phyloP scores from a whole-genome alignment of 2,329 filamentous ascomycete genomes.

The Cladosporium sphaerospermum region DNA sequence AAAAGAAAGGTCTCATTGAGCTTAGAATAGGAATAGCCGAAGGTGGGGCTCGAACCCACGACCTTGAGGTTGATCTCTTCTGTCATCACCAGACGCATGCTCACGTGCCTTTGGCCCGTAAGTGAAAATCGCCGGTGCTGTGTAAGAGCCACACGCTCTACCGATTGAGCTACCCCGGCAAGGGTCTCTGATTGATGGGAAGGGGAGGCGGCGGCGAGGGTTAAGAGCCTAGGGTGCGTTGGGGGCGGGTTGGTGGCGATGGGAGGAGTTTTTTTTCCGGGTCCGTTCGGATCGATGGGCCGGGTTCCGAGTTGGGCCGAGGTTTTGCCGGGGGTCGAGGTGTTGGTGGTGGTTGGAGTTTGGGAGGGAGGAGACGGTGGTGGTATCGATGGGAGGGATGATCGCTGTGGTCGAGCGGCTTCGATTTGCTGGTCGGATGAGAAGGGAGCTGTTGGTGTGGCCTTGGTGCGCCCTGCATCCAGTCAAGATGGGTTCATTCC shows the following conservation, averaged over 20 bases:
- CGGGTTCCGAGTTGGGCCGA: not conserved
- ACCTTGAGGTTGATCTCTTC: slow-evolving; percentile 21
- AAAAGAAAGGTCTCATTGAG: not conserved
- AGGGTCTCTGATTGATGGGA: not conserved
- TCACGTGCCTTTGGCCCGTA: too few species aligned
- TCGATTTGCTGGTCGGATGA: too few species aligned
- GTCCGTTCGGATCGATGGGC: not conserved
- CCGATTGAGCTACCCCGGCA: slow-evolving; percentile 48
- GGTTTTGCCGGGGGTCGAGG: not conserved
- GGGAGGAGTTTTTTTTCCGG: not conserved
- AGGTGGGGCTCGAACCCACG: slow-evolving; percentile 22
- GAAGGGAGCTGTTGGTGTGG: too few species aligned
- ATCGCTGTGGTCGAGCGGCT: not conserved
- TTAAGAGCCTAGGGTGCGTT: not conserved
- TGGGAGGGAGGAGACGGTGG: not conserved
- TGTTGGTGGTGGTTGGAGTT: not conserved
- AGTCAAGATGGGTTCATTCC: too few species aligned
- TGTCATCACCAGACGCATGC: not conserved
- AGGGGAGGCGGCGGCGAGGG: not conserved
- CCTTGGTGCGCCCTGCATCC: too few species aligned
- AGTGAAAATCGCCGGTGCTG: too few species aligned
- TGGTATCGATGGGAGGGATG: not conserved
- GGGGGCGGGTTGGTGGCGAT: not conserved
- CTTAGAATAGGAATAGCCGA: slow-evolving; percentile 20
- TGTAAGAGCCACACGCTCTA: slow-evolving; percentile 49